Evolutionary conservation across 192 early-diverging fungal genomes (phyloP).

Genomic region (Coemansia guatemalensis): DNA sequence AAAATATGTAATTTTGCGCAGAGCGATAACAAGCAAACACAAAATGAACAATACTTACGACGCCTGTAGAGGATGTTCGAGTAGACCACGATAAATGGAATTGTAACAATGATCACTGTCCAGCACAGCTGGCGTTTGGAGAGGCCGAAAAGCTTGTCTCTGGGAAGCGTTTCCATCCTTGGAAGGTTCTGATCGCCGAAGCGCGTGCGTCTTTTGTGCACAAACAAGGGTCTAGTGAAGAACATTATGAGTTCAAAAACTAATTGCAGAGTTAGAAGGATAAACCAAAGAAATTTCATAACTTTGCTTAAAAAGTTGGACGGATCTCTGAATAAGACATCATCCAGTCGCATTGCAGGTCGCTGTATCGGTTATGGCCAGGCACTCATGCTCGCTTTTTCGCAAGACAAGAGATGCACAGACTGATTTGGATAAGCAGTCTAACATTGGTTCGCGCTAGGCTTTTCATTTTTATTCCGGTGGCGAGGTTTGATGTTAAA

Average conservation of each 20-base stretch:
- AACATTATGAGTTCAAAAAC: slow-evolving; percentile 15
- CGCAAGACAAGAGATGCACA: too few relatives aligned
- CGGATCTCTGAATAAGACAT: too few relatives aligned
- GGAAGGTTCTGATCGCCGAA: slow-evolving; percentile 46
- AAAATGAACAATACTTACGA: slow-evolving; percentile 22
- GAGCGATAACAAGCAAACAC: background rate
- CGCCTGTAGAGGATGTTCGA: slow-evolving; percentile 47
- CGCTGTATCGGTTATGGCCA: too few relatives aligned
- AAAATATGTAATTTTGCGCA: background rate
- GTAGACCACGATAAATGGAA: slow-evolving; percentile 39
- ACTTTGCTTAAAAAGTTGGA: too few relatives aligned
- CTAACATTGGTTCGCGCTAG: too few relatives aligned
- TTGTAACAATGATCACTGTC: slow-evolving; percentile 53
- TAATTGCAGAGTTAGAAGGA: too few relatives aligned
- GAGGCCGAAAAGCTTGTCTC: slow-evolving; percentile 36
- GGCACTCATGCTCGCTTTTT: too few relatives aligned
- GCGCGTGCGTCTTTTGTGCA: slow-evolving; percentile 14
- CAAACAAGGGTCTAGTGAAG: slow-evolving; percentile 30
- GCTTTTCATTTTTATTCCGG: slow-evolving; percentile 7
- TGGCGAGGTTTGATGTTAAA: slow-evolving; percentile 6
- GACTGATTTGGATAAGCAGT: too few relatives aligned
- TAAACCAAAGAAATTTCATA: too few relatives aligned
- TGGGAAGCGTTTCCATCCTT: slow-evolving; percentile 32
- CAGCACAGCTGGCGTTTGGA: slow-evolving; percentile 45
- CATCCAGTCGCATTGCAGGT: too few relatives aligned